Evolutionary conservation across 2,329 filamentous ascomycete genomes (phyloP).

Genomic region (Epichloe glyceriae): DNA sequence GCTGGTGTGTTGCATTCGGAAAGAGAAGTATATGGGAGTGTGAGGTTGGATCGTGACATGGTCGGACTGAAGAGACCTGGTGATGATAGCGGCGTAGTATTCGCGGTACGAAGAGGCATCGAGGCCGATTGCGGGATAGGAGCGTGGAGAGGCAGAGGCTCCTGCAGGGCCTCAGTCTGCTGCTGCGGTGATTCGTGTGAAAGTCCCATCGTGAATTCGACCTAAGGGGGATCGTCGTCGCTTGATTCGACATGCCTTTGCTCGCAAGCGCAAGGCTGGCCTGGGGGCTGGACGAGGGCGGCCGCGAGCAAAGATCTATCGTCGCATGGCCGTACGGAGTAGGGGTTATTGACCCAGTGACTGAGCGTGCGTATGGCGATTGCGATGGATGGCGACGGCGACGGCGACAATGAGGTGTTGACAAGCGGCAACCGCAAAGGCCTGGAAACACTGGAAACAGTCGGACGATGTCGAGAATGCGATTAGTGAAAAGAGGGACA

Average conservation of each 20-base stretch:
- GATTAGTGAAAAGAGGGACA: not conserved
- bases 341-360: not conserved
- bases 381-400: not conserved
- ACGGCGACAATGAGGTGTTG: not conserved
- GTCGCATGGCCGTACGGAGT: constrained; percentile 6
- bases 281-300: constrained; percentile 2
- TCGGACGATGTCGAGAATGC: not conserved
- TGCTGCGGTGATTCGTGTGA: constrained; percentile 5
- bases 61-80: constrained; percentile 48
- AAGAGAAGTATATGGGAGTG: constrained; percentile 26
- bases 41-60: constrained; percentile 27
- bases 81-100: constrained; percentile 46
- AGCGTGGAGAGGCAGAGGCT: constrained; percentile 15
- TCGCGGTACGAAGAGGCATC: constrained; percentile 34
- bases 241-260: constrained; percentile 9
- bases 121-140: constrained; percentile 24
- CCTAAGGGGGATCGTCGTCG: not conserved
- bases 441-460: too few species aligned
- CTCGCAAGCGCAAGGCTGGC: constrained; percentile 4
- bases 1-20: constrained; percentile 43
- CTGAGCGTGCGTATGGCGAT: not conserved
- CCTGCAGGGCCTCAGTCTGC: not conserved
- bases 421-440: not conserved
- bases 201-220: constrained; percentile 8
- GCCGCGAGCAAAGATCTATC: constrained; percentile 7